Evolutionary conservation across 1,284 basidiomycete genomes (phyloP), one percentile per base, ranked within the genome.

Genomic region (Microbotryum violaceum): DNA sequence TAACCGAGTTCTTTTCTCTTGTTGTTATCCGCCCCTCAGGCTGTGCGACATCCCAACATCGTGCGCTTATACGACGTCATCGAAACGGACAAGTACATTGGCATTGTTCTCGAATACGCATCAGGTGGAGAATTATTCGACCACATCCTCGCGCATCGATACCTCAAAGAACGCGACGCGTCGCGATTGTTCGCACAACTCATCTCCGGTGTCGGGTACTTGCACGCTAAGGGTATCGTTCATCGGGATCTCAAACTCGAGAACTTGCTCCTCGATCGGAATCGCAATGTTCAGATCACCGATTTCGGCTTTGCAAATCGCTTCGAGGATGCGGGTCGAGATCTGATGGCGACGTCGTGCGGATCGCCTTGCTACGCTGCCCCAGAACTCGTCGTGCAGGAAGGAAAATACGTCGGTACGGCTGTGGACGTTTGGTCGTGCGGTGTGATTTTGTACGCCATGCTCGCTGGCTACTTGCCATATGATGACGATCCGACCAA

Each of bases 341-440:
- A 99, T 75, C 84, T 97, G 66, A 98, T 99, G 96, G 91, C 97
- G 72, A 98, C 96, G 1, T 91, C 87, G 70, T 99, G 96, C 70
- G 96, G 96, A 8, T 90, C 87, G 44, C 96, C 96, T 0, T 98
- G 96, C 77, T 99, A 98, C 75, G 96, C 96, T 6, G 96, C 96
- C 0, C 96, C 96, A 0, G 96, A 99, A 75, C 82, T 99, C n/a
- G 96, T 99, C 74, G 93, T 98, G 65, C 91, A 90, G 49, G 96
- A 98, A 73, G 96, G 96, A 33, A 82, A 93, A 18, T 98, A 98
- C 72, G 91, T 96, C 46, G 96, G 96, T 25, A 91, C 89, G n/a
- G 93, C 96, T 2, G 96, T 98, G 63, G 96, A 98, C 72, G 94
- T 99, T 71, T 99, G 96, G 96, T 91, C 88, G 16, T 98, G 96